Base-by-base conservation (phyloP, 192 early-diverging fungal species). In the Umbelopsis isabellina region DNA sequence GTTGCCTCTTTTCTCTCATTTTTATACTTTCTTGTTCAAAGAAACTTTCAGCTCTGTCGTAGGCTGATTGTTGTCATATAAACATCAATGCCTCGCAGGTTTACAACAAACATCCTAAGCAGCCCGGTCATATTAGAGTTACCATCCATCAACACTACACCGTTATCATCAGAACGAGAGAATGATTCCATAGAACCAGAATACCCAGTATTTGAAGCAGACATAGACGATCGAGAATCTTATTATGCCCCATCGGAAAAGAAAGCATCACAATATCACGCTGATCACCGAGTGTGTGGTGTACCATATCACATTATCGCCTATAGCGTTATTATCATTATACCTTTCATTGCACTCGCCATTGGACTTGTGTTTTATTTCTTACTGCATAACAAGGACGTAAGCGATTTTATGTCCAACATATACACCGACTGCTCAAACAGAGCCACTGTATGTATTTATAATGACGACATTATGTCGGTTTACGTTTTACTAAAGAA, bases 361-460 rank as follows among this genome's bases (percentile, higher is more conserved):
- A 61, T 61, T 33, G 55, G 33, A n/a, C 55, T 61, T 61, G 27
- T 35, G 30, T 18, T 61, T 0, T 61, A 61, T 16, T 61, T n/a
- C 12, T 16, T 35, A 12, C 33, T 61, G 27, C 22, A 35, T 4
- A 16, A 33, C 0, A 10, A 18, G 16, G 55, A 35, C 4, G 27
- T 18, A 35, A 12, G 10, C 1, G 11, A 61, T 0, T 61, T 61
- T 16, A 11, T 4, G 30, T 16, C 27, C 1, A 12, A 2, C 10
- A 18, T 61, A 4, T 33, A 61, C 8, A 18, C 55, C 9, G 27
- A 61, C 8, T 61, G 55, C 30, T 61, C 55, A 35, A 61, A 61
- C 55, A 61, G 27, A 35, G 55, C 55, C 4, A 35, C 25, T 13
- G 55, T 61, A 61, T 13, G 55, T 18, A 35, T 35, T 35, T 2